Evolutionary conservation across 176 grass and related monocot species (phyloP), one percentile per base, ranked within the genome.

Genomic region (Zea luxurians): DNA sequence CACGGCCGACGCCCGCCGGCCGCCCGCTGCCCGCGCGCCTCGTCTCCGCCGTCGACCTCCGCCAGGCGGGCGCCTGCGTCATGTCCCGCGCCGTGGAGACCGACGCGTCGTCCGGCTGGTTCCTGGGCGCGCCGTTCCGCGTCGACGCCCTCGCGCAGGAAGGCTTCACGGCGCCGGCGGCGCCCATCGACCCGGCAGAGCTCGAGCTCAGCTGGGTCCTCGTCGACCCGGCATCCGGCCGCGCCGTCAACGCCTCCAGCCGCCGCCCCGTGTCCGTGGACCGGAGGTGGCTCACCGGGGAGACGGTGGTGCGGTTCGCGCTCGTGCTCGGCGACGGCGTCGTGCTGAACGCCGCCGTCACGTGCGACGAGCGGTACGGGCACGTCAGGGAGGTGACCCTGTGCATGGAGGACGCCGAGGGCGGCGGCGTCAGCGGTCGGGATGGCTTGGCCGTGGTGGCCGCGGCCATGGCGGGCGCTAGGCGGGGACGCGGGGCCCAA

Each of bases 1-100:
- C n/a, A n/a, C n/a, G n/a, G n/a, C n/a, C n/a, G n/a, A n/a, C n/a
- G n/a, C n/a, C n/a, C n/a, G n/a, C n/a, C n/a, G n/a, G n/a, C n/a
- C n/a, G n/a, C n/a, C n/a, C n/a, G n/a, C n/a, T n/a, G 37, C 89
- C 85, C 0, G 0, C 37, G 10, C 80, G 85, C 62, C 88, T 99
- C 44, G 81, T 99, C 78, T 95, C 90, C 9, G 96, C 96, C 13
- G 86, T 99, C 5, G 90, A 99, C 87, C 84, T 99, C 36, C 77
- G 69, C 43, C 86, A 91, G 46, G 13, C n/a, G 2, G 96, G 79
- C 61, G 65, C 11, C 16, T 37, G 75, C 71, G 44, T 96, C 16
- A 87, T 95, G 68, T 99, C 92, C 68, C 81, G 84, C 64, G 83
- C 89, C 10, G 70, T 91, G 21, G 92, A 91, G 71, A 90, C 92